phyloP scores from a whole-genome alignment of 1,139 yeast species.

The Saccharomyces hybrid region DNA sequence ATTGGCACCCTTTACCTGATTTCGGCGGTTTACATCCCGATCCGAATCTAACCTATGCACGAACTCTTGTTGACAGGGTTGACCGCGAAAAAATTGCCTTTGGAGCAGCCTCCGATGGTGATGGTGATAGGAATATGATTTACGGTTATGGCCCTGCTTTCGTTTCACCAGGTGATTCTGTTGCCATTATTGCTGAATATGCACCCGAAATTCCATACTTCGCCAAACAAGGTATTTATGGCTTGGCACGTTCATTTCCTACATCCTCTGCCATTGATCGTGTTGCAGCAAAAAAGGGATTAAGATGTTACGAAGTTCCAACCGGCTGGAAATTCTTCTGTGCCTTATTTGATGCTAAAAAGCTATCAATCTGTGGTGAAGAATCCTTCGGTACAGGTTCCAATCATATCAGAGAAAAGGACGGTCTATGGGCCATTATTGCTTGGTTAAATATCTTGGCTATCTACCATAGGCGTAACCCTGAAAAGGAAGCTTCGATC shows the following conservation, averaged over 20 bases:
- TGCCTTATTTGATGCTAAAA: constrained; percentile 85
- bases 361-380: constrained; percentile 94
- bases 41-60: constrained; percentile 93
- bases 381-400: constrained; percentile 98
- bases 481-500: constrained; percentile 57
- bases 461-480: constrained; percentile 52
- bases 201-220: constrained; percentile 84
- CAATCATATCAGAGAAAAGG: constrained; percentile 94
- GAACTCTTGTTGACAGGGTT: constrained; percentile 74
- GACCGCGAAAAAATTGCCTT: constrained; percentile 75
- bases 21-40: constrained; percentile 98
- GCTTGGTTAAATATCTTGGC: constrained; percentile 97
- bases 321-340: constrained; percentile 99
- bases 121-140: constrained; percentile 98
- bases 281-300: constrained; percentile 72
- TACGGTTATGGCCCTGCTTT: constrained; percentile 88
- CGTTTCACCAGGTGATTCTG: constrained; percentile 97
- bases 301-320: constrained; percentile 87
- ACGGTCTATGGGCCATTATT: constrained; percentile 94
- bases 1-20: constrained; percentile 71
- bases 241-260: constrained; percentile 98
- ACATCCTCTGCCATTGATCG: constrained; percentile 90
- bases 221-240: constrained; percentile 75
- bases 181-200: constrained; percentile 93
- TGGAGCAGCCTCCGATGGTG: constrained; percentile 99